phyloP scores from a whole-genome alignment of 106 monocot species.

The Cymbidium sinense region DNA sequence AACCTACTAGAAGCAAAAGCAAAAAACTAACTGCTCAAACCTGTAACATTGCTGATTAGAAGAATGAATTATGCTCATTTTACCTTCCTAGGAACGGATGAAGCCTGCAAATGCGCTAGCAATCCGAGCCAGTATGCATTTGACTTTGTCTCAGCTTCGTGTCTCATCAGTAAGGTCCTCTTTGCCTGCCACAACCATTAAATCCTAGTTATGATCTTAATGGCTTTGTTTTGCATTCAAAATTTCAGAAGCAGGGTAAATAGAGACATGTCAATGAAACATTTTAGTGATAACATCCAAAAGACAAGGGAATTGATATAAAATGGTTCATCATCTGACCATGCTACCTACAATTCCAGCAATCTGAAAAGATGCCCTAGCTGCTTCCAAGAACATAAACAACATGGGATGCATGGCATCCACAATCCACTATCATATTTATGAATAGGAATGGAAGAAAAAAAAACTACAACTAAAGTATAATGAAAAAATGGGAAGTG shows the following conservation, averaged over 20 bases:
- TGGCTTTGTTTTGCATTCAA: background rate
- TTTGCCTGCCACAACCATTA: conserved; percentile 53
- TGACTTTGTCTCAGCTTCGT: conserved; percentile 84
- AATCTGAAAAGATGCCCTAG: background rate
- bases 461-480: background rate
- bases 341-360: background rate
- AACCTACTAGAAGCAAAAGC: background rate
- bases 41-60: background rate
- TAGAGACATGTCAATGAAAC: background rate
- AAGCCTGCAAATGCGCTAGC: conserved; percentile 76
- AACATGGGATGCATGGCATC: background rate
- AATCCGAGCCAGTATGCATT: conserved; percentile 95
- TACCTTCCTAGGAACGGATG: conserved; percentile 84
- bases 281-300: background rate
- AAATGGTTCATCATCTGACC: background rate
- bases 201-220: background rate
- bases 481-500: background rate
- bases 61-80: background rate
- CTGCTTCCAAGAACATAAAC: background rate
- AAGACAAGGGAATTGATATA: background rate
- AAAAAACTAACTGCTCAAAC: background rate
- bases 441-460: background rate
- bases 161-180: conserved; percentile 92
- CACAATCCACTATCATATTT: background rate
- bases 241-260: background rate